Evolutionary conservation across 192 early-diverging fungal species (phyloP), one percentile per base, ranked within the genome.

Genomic region (Coemansia sp.): DNA sequence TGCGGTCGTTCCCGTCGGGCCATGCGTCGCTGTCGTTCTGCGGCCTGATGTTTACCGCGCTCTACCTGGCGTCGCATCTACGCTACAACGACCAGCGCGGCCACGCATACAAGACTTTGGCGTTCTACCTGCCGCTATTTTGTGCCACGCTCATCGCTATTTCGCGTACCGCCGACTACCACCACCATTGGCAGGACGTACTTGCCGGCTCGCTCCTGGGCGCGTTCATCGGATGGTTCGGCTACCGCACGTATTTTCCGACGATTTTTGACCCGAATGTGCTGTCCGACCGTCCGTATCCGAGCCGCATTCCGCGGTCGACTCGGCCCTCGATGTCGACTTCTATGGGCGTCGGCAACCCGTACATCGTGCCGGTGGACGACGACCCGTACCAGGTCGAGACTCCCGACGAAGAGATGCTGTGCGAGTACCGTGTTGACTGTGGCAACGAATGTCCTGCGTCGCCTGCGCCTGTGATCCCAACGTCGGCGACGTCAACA

Each of bases 1-100:
- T 93, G 68, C 90, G 89, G 71, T 88, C 85, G 51, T 97, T 95
- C 61, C 90, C 90, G 1, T 91, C 89, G 7, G 95, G 95, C 11
- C 95, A 97, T 64, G 85, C 95, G 2, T 90, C 89, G 17, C 85
- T 88, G 57, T 83, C 86, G 3, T 90, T 90, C 75, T 88, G 86
- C 20, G 90, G 90, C 3, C 65, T 92, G 30, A 85, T 83, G 3
- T 92, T 86, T 63, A 64, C 90, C 6, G 72, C 87, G 7, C 74
- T 92, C 22, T 90, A 87, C 33, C 77, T 92, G 33, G 89, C 89
- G 30, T 89, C 89, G 56, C 90, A 92, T 52, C 74, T 92, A 31
- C 84, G 86, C 18, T 62, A 89, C 52, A 69, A 76, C 60, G 91
- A 92, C 76, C 78, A 73, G 61, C 80, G 78, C 31, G 88, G 87